These are phyloP conservation scores for Paspalum vaginatum DNA, from an alignment of 176 grass and related monocot genomes.

Conservation along the genomic window DNA sequence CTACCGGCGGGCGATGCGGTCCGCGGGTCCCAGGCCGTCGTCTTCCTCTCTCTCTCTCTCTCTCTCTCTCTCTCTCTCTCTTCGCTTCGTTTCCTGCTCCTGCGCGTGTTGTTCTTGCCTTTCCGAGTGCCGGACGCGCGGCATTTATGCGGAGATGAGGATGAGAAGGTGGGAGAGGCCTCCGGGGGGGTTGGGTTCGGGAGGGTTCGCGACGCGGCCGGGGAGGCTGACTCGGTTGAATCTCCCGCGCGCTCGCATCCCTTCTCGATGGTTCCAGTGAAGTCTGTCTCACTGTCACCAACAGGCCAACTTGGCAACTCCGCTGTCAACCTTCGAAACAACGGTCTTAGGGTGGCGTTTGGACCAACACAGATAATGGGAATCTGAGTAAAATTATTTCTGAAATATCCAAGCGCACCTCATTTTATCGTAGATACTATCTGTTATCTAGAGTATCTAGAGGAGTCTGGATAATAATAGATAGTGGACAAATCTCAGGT, in stretches of 20 bases:
- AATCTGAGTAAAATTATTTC: too few species aligned
- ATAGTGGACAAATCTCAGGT: too few species aligned
- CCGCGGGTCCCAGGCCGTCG: slow-evolving; percentile 9
- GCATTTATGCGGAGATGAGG: slow-evolving; percentile 16
- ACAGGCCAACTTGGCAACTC: too few species aligned
- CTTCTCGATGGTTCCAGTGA: slow-evolving; percentile 37
- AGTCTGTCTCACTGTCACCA: too few species aligned
- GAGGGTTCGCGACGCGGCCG: slow-evolving; percentile 40
- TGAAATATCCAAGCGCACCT: too few species aligned
- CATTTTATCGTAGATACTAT: too few species aligned
- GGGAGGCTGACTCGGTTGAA: not conserved
- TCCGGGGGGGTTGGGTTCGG: not conserved
- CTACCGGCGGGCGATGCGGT: slow-evolving; percentile 38
- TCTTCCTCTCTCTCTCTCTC: not conserved
- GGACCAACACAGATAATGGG: too few species aligned
- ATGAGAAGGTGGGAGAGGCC: not conserved
- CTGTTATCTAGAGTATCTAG: too few species aligned
- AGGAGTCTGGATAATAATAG: too few species aligned
- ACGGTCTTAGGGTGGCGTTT: too few species aligned
- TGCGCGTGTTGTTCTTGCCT: not conserved
- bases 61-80: not conserved
- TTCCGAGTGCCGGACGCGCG: too few species aligned
- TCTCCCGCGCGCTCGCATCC: not conserved
- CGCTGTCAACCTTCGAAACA: too few species aligned
- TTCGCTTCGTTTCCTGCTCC: not conserved